Percentiles rank a stretch among this genome's conserved stretches.
These are phyloP conservation scores for Nakazawaea holstii DNA, from an alignment of 805 yeast species.

Conservation along the genomic window DNA sequence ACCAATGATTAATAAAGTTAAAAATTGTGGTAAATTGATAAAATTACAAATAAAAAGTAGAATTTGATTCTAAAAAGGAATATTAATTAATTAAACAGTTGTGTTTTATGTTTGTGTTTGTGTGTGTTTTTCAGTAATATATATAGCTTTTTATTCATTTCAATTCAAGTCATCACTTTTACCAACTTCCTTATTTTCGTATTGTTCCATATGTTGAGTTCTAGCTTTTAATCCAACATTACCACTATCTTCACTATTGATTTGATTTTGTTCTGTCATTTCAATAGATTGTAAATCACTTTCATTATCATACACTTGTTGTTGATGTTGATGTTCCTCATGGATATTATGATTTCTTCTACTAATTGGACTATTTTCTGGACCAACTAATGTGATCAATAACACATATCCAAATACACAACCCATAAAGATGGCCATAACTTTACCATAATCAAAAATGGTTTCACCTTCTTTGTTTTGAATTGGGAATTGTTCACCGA, in stretches of 20 bases:
- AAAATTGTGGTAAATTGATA: not conserved
- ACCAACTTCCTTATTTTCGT: not conserved
- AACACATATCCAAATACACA: constrained; percentile 52
- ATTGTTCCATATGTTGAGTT: not conserved
- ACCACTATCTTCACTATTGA: not conserved
- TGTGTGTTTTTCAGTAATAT: no score
- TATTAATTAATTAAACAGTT: not conserved
- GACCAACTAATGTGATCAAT: constrained; percentile 51
- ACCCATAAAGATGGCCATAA: constrained; percentile 65
- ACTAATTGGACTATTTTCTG: constrained; percentile 44
- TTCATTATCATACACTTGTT: not conserved
- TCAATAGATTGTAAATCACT: not conserved
- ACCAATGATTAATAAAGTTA: not conserved
- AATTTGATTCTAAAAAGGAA: not conserved
- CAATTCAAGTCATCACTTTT: not conserved
- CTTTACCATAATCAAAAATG: constrained; percentile 49
- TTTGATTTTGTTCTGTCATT: not conserved
- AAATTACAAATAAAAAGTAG: not conserved
- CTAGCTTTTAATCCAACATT: not conserved
- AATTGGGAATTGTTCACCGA: constrained; percentile 52
- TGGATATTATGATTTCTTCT: not conserved
- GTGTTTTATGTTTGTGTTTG: no score
- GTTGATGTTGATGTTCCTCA: not conserved
- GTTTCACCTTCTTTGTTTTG: constrained; percentile 21
- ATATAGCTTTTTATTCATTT: not conserved